Base-by-base conservation (phyloP, 495 filamentous ascomycete genomes). In the Neurospora cerealis region DNA sequence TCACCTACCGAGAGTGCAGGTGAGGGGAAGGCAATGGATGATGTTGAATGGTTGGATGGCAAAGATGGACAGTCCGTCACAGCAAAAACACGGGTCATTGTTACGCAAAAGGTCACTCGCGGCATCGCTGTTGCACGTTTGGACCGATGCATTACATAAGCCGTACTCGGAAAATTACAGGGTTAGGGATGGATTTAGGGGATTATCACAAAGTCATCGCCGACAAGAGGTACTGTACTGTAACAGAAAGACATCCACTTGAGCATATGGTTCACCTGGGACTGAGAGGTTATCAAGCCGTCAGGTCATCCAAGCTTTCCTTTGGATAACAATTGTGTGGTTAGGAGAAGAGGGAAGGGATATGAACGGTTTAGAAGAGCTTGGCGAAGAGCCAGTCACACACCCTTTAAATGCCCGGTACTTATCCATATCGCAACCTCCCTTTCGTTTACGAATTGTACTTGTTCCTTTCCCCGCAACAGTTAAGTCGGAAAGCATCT, bases 11-110 rank as follows among this genome's bases (percentile, higher is more conserved):
- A 62, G 15, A 62, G 24, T 62, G 54, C 24, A 62, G 54, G 48
- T 80, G 77, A 78, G 71, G 21, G 48, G 17, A 62, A 62, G 13
- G 54, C n/a, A 46, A 15, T n/a, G 24, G 19, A 36, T 72, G 41
- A 48, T 34, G 38, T 39, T 39, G 38, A 3, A 39, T 39, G 38
- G 38, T 39, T 39, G 9, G 36, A 13, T 28, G 42, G 42, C 42
- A 48, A 46, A 46, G 46, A 24, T 21, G 44, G 19, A 10, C 44
- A 21, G 24, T 60, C 5, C 11, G 21, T 60, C 13, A 60, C 48
- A 24, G 24, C 21, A 60, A 15, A 15, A 54, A 54, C 46, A 24
- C 46, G 46, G 44, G 44, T 54, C n/a, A 54, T 13, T 60, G 48
- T 32, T 60, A 60, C 46, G 4, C 46, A 54, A 24, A 24, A 11